phyloP scores from a whole-genome alignment of 306 rosid genomes.

The Crotalaria pallida region DNA sequence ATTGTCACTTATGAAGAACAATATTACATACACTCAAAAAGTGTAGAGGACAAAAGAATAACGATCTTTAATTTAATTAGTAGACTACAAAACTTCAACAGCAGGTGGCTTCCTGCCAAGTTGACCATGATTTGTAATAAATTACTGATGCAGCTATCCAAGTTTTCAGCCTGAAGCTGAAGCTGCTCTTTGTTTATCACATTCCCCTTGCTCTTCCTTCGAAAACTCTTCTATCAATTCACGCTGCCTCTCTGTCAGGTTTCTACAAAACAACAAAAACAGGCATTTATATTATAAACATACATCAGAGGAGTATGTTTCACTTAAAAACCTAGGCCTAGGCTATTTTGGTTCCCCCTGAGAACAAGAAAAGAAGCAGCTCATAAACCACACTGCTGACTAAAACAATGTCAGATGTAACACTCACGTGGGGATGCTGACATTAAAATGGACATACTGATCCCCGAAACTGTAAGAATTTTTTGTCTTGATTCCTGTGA shows the following conservation, averaged over 20 bases:
- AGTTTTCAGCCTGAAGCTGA: conserved; percentile 48
- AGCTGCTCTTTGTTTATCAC: conserved; percentile 38
- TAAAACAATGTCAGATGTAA: background rate
- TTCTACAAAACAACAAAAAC: conserved; percentile 33
- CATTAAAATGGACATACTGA: conserved; percentile 79
- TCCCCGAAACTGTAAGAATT: conserved; percentile 68
- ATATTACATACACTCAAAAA: conserved; percentile 26
- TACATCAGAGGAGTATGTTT: background rate
- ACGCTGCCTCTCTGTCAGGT: conserved; percentile 69
- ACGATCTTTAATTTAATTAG: conserved; percentile 29
- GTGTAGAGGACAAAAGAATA: background rate
- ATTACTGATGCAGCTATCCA: background rate
- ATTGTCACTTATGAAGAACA: conserved; percentile 1
- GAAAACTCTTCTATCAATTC: conserved; percentile 75
- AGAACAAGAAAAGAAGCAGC: background rate
- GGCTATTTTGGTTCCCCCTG: background rate
- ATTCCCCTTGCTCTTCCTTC: conserved; percentile 65
- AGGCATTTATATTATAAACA: background rate
- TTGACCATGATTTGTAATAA: background rate
- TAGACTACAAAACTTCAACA: conserved; percentile 53
- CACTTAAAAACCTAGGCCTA: background rate
- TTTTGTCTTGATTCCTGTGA: conserved; percentile 66
- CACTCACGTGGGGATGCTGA: conserved; percentile 76
- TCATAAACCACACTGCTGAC: background rate
- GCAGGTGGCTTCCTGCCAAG: background rate